phyloP scores from a whole-genome alignment of 2,329 filamentous ascomycete genomes.

The Dactylellina sp. region DNA sequence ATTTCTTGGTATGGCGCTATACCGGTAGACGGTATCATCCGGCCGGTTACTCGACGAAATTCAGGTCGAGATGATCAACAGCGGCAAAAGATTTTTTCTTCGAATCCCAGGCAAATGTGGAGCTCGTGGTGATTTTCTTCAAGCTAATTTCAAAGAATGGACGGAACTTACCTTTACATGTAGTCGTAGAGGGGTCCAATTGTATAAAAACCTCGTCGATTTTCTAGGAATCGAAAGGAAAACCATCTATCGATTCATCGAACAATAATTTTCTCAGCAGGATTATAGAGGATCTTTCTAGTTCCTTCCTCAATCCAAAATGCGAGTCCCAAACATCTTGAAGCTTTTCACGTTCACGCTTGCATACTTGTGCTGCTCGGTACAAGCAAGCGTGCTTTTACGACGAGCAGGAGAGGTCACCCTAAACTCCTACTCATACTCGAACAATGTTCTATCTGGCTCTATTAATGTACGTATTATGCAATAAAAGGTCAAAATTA shows the following conservation, averaged over 20 bases:
- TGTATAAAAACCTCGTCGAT: slow-evolving; percentile 35
- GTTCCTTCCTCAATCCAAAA: slow-evolving; percentile 19
- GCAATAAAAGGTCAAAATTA: not conserved
- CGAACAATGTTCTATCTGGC: slow-evolving; percentile 59
- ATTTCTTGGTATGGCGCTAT: slow-evolving; percentile 10
- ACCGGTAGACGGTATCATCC: slow-evolving; percentile 9
- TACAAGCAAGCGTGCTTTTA: slow-evolving; percentile 43
- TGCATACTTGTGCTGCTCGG: slow-evolving; percentile 22
- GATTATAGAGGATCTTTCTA: not conserved
- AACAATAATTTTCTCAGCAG: not conserved
- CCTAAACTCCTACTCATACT: slow-evolving; percentile 58
- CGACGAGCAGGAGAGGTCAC: slow-evolving; percentile 59
- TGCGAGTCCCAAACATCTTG: slow-evolving; percentile 17
- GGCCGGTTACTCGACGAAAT: not conserved
- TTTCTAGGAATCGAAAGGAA: slow-evolving; percentile 11
- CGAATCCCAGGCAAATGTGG: not conserved
- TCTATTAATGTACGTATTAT: slow-evolving; percentile 59
- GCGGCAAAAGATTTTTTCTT: slow-evolving; percentile 12
- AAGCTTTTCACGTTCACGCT: slow-evolving; percentile 20
- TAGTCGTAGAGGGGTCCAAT: not conserved
- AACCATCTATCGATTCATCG: not conserved
- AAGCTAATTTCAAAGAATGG: not conserved
- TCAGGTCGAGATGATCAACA: slow-evolving; percentile 15
- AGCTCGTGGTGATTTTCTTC: slow-evolving; percentile 4
- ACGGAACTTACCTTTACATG: not conserved